Base-by-base conservation (phyloP, 805 yeast genomes). In the Candida lessepsii region DNA sequence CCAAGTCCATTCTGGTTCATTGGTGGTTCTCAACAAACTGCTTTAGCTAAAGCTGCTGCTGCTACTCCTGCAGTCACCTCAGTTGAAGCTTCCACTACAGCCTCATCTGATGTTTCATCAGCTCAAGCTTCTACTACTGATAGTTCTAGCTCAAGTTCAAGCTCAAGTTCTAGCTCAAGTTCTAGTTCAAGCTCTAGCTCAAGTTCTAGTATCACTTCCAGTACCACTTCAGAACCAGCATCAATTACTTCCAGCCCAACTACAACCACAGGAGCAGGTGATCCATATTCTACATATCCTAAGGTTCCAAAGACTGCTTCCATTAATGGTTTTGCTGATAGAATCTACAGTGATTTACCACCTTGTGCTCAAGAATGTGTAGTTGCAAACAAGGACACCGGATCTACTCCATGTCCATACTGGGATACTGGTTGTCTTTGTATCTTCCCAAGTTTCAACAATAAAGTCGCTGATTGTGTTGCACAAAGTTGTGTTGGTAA, bases 241-340 rank as follows among this genome's bases (percentile, higher is more conserved):
- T n/a, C 35, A 11, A 27, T 35, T 9, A 30, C 44, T 13, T 13
- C 30, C 8, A 34, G 33, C 8, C 35, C 41, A 15, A 11, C 49
- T 9, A 24, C 46, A 11, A 9, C 39, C n/a, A 30, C 45, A 4
- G 26, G 30, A n/a, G n/a, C n/a, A n/a, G n/a, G n/a, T 19, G 43
- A 50, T 30, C 43, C 51, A 42, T 70, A 62, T 58, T 63, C 57
- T 36, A 69, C 76, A 5, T 72, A 67, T 47, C 78, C 78, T 14
- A 42, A 52, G 6, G 75, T 72, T 21, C 67, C 75, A 13, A 54
- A 67, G 45, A 69, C 76, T 20, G 77, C 76, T 21, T 50, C 66
- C 29, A 59, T 69, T 42, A 72, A 72, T 45, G 78, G 78, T 1
- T 71, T 72, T 40, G 76, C 76, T 20, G 78, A 72, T 51, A 65